Percentiles rank a stretch among this genome's conserved stretches.
phyloP scores from a whole-genome alignment of 768 basidiomycete species.

The Auricularia heimuer region DNA sequence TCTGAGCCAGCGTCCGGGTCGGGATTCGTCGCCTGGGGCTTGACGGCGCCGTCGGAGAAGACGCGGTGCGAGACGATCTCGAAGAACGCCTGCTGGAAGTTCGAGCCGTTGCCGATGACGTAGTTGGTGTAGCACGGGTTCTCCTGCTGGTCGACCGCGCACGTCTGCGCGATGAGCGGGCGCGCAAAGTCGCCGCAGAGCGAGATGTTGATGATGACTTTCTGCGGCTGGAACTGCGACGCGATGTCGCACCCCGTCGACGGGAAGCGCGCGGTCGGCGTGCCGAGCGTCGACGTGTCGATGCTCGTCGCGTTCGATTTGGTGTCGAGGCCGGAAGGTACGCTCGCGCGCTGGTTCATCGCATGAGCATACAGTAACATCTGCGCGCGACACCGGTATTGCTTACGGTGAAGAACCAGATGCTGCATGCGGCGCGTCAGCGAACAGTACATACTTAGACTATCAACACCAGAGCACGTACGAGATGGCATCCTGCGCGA shows the following conservation, averaged over 20 bases:
- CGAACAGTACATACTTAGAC: neutral
- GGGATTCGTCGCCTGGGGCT: neutral
- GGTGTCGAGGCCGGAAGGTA: slow-evolving; percentile 16
- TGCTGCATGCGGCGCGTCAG: neutral
- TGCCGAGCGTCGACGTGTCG: slow-evolving; percentile 49
- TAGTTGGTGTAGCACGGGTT: slow-evolving; percentile 55
- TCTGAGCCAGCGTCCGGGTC: neutral
- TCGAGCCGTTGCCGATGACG: slow-evolving; percentile 43
- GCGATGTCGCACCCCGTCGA: slow-evolving; percentile 24
- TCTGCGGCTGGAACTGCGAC: neutral
- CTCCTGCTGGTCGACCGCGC: slow-evolving; percentile 2
- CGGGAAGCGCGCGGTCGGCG: slow-evolving; percentile 60
- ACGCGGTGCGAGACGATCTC: slow-evolving; percentile 55
- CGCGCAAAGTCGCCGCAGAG: neutral
- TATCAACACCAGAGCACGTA: neutral
- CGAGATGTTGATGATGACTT: neutral
- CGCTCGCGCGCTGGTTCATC: slow-evolving; percentile 1
- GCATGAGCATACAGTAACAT: slow-evolving; percentile 29
- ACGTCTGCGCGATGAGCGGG: slow-evolving; percentile 3
- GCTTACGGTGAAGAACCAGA: slow-evolving; percentile 2
- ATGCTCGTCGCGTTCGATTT: slow-evolving; percentile 41
- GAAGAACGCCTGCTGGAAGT: slow-evolving; percentile 60
- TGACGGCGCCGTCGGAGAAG: slow-evolving; percentile 17
- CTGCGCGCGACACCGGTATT: slow-evolving; percentile 19
- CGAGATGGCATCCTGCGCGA: slow-evolving; percentile 47